Percentiles rank a stretch among this genome's conserved stretches.
These are phyloP conservation scores for Mallotus japonicus DNA, from an alignment of 441 rosid species.

Conservation along the genomic window DNA sequence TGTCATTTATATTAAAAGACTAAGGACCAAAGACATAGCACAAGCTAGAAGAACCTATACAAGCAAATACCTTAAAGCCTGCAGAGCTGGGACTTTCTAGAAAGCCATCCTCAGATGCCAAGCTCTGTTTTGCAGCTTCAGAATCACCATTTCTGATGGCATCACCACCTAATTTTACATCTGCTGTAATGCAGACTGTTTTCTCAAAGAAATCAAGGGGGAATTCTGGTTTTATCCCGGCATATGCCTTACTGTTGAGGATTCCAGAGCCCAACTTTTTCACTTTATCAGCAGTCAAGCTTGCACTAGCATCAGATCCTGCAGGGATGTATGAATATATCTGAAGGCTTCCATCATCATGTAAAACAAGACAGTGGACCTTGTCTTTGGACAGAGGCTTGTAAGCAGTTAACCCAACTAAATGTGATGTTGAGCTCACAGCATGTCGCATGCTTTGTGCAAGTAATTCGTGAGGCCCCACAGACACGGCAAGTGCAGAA, in stretches of 20 bases:
- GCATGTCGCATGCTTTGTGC: conserved; percentile 93
- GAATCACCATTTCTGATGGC: conserved; percentile 94
- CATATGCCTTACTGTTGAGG: conserved; percentile 80
- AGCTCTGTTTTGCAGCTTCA: conserved; percentile 92
- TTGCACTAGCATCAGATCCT: conserved; percentile 68
- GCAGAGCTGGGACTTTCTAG: conserved; percentile 86
- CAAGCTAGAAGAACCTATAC: conserved; percentile 12
- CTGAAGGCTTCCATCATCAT: conserved; percentile 99
- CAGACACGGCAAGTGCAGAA: conserved; percentile 70
- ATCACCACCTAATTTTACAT: conserved; percentile 95
- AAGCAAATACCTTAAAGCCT: conserved; percentile 84
- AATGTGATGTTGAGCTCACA: conserved; percentile 75
- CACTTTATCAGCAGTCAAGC: conserved; percentile 80
- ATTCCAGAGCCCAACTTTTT: conserved; percentile 91
- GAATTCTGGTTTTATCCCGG: conserved; percentile 87
- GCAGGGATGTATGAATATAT: conserved; percentile 77
- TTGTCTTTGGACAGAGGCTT: conserved; percentile 97
- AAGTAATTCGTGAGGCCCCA: conserved; percentile 60
- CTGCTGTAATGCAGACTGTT: conserved; percentile 91
- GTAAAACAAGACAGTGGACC: conserved; percentile 91
- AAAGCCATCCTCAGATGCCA: conserved; percentile 96
- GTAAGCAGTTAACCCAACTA: conserved; percentile 95
- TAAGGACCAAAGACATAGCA: conserved; percentile 8
- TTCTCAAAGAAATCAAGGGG: conserved; percentile 99
- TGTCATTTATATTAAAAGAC: not conserved